phyloP scores from a whole-genome alignment of 768 basidiomycete genomes.

The Hypholoma sublateritium region DNA sequence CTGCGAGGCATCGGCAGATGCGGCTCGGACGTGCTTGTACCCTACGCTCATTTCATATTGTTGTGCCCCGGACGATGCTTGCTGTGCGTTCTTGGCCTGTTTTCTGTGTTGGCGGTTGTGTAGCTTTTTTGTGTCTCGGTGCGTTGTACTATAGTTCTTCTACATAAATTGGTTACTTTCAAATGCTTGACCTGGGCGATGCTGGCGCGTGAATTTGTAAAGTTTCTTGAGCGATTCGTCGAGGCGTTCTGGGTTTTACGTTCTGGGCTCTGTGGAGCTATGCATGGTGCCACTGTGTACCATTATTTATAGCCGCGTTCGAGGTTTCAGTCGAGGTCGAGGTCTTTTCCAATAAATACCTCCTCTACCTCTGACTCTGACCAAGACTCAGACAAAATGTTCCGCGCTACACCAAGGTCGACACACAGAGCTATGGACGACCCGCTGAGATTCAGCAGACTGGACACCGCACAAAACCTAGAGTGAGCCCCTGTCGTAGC shows the following conservation, averaged over 20 bases:
- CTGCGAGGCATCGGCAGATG: neutral
- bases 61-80: neutral
- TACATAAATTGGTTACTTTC: neutral
- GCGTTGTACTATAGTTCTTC: neutral
- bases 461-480: neutral
- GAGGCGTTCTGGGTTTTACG: no score
- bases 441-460: neutral
- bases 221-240: no score
- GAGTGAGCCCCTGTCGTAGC: neutral
- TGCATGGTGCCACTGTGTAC: no score
- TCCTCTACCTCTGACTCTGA: no score
- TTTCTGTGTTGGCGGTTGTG: neutral
- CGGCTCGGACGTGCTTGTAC: neutral
- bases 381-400: neutral
- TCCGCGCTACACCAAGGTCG: neutral
- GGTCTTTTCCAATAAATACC: no score
- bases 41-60: neutral
- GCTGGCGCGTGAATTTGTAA: neutral
- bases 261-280: no score
- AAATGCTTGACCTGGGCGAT: neutral
- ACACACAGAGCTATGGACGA: neutral
- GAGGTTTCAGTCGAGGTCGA: no score
- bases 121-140: slow-evolving; percentile 2
- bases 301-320: no score
- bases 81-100: neutral